These are phyloP conservation scores for Cladosporium halotolerans DNA, from an alignment of 2,329 filamentous ascomycete species.

Conservation along the genomic window DNA sequence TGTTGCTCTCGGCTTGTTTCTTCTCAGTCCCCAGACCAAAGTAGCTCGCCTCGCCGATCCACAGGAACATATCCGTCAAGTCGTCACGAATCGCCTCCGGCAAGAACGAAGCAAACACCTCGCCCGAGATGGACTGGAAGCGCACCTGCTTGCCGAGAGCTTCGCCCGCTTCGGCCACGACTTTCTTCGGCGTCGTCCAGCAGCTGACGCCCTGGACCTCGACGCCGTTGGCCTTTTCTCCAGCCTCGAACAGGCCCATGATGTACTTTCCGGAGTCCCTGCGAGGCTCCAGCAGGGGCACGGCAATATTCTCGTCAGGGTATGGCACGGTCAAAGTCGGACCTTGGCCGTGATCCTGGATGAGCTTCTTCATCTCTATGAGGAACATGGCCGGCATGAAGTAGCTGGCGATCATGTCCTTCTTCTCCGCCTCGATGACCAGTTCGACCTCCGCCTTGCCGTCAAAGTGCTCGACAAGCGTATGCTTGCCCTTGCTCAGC, in stretches of 20 bases:
- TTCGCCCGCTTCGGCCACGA: constrained; percentile 19
- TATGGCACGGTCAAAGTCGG: constrained; percentile 22
- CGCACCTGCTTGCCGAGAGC: constrained; percentile 20
- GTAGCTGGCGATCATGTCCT: constrained; percentile 21
- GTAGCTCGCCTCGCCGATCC: constrained; percentile 23
- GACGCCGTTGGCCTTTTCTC: constrained; percentile 20
- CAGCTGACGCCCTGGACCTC: constrained; percentile 21
- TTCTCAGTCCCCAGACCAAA: constrained; percentile 24
- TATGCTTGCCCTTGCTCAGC: constrained; percentile 26
- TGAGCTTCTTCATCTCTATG: constrained; percentile 14
- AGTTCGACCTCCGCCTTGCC: constrained; percentile 32
- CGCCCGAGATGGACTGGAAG: constrained; percentile 21
- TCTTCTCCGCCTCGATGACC: constrained; percentile 27
- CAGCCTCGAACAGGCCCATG: constrained; percentile 24
- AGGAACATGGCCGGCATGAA: constrained; percentile 25
- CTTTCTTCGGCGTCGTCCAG: constrained; percentile 26
- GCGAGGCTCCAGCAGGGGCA: constrained; percentile 23
- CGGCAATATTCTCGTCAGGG: constrained; percentile 19
- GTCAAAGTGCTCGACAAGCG: constrained; percentile 34
- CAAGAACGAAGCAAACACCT: constrained; percentile 22
- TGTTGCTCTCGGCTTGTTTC: constrained; percentile 22
- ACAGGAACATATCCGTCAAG: constrained; percentile 25
- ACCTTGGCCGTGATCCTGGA: constrained; percentile 17
- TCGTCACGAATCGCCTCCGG: constrained; percentile 22
- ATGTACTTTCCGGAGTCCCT: constrained; percentile 27